Percentiles rank a stretch among this genome's conserved stretches.
Conservation (phyloP, 257 asterid genomes). For the Fraxinus pennsylvanica region DNA sequence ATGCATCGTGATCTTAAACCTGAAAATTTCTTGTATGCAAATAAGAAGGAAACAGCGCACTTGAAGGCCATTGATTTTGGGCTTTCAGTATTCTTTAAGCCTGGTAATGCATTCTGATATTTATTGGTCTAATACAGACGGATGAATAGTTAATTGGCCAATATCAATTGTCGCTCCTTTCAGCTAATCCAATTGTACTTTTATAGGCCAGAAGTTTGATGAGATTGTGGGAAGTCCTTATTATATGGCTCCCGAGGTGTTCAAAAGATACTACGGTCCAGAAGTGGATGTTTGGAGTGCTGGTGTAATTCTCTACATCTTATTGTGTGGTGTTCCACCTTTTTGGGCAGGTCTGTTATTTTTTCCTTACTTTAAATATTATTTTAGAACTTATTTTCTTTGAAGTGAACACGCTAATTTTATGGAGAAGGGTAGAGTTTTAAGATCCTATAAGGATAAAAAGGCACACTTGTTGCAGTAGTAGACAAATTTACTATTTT, state of each 20-base stretch:
- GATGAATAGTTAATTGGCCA: not conserved
- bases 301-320: constrained; percentile 71
- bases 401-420: not conserved
- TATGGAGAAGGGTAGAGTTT: not conserved
- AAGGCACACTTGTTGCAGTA: not conserved
- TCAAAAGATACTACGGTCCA: constrained; percentile 63
- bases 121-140: not conserved
- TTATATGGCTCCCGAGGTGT: constrained; percentile 80
- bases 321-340: constrained; percentile 72
- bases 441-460: not conserved
- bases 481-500: not conserved
- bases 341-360: constrained; percentile 68
- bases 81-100: constrained; percentile 62
- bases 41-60: constrained; percentile 60
- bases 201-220: constrained; percentile 58
- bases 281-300: constrained; percentile 82
- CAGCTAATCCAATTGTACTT: constrained; percentile 23
- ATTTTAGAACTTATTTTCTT: not conserved
- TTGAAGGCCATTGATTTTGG: constrained; percentile 74
- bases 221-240: constrained; percentile 83
- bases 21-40: constrained; percentile 59
- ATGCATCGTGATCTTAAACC: constrained; percentile 79
- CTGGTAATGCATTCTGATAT: constrained; percentile 40
- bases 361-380: not conserved
- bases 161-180: not conserved